Conservation (phyloP, 139 green algal genomes). For the Coelastrella sp. region DNA sequence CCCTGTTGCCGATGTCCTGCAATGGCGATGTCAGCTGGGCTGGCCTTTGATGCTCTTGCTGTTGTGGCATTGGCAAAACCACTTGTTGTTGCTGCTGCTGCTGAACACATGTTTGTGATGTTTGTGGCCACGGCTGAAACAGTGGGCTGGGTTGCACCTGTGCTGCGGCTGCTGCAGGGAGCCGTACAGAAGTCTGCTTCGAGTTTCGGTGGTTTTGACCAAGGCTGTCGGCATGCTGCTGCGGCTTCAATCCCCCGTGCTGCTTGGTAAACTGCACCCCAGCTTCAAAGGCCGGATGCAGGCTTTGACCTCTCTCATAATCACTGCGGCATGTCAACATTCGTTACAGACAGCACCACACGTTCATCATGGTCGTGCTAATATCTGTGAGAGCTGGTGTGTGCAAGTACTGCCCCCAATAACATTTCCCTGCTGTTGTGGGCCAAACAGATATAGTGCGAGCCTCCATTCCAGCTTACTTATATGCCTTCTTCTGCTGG, state of each 20-base stretch:
- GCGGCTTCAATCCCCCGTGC: neutral
- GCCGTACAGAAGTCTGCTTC: neutral
- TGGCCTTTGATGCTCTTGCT: neutral
- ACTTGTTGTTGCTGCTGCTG: neutral
- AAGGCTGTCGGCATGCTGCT: neutral
- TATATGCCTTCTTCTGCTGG: too few species aligned
- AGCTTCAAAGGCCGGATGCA: too few species aligned
- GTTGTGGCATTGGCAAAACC: neutral
- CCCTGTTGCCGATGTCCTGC: conserved; percentile 3
- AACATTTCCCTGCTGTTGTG: too few species aligned
- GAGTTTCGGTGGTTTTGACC: too few species aligned
- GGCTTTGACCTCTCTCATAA: too few species aligned
- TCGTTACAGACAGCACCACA: too few species aligned
- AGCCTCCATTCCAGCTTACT: too few species aligned
- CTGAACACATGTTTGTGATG: neutral
- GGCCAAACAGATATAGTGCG: too few species aligned
- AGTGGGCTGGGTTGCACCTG: conserved; percentile 21
- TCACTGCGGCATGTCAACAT: too few species aligned
- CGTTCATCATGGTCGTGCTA: too few species aligned
- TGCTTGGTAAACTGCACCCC: neutral
- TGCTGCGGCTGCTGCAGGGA: neutral
- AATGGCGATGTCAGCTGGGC: neutral
- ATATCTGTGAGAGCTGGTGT: too few species aligned
- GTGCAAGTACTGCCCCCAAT: too few species aligned
- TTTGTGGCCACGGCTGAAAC: neutral